A percentile compares a stretch with the other conserved stretches of the same genome.
phyloP scores from a whole-genome alignment of 257 asterid species.

The Salvia splendens region DNA sequence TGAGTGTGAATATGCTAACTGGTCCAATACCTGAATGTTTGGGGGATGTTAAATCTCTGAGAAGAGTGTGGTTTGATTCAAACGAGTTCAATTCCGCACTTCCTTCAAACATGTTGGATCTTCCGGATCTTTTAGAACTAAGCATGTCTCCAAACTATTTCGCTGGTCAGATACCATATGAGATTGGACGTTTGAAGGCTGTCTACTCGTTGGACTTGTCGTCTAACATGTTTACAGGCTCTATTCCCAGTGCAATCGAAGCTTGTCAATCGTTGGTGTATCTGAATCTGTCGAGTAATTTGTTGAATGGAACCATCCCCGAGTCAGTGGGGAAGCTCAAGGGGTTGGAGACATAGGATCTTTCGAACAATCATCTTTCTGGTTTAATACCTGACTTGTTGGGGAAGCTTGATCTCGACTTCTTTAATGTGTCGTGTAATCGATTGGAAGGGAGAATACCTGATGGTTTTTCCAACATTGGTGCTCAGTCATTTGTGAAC shows the following conservation, averaged over 20 bases:
- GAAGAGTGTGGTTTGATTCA: constrained; percentile 14
- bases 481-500: background rate
- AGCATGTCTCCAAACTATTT: constrained; percentile 36
- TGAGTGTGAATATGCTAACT: constrained; percentile 24
- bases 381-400: constrained; percentile 34
- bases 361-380: background rate
- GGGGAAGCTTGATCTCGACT: constrained; percentile 19
- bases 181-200: background rate
- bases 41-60: constrained; percentile 27
- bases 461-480: background rate
- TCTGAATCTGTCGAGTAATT: constrained; percentile 30
- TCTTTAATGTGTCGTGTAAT: constrained; percentile 37
- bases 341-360: constrained; percentile 33
- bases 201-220: constrained; percentile 30
- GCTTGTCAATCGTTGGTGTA: background rate
- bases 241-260: constrained; percentile 33
- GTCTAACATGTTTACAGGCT: constrained; percentile 30
- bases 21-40: constrained; percentile 42
- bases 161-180: constrained; percentile 26
- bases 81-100: constrained; percentile 23
- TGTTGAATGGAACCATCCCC: constrained; percentile 36
- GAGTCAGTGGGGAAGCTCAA: constrained; percentile 18
- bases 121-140: constrained; percentile 20
- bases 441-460: constrained; percentile 1
- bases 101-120: background rate